phyloP scores from a whole-genome alignment of 192 early-diverging fungal genomes.

The Podila clonocystis region DNA sequence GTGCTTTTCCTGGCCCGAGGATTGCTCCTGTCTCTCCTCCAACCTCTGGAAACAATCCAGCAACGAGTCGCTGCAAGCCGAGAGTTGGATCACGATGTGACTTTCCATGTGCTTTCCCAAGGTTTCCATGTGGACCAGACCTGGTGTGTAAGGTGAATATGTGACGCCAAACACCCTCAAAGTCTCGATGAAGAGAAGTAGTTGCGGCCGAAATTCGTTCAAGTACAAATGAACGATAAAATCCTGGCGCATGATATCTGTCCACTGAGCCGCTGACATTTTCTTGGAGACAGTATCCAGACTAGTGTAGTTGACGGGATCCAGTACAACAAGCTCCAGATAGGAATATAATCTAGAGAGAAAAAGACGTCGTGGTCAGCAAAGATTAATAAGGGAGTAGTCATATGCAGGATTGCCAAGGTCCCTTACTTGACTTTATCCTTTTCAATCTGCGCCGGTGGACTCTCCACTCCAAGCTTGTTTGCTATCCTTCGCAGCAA shows the following conservation, averaged over 20 bases:
- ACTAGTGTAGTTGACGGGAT: conserved; percentile 15
- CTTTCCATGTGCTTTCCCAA: background rate
- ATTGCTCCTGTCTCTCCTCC: background rate
- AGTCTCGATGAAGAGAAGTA: conserved; percentile 19
- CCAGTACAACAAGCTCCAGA: conserved; percentile 10
- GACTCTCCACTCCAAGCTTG: conserved; percentile 7
- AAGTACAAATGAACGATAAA: conserved; percentile 14
- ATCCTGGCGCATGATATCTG: conserved; percentile 8
- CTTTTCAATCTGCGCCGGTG: conserved; percentile 8
- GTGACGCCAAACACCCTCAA: background rate
- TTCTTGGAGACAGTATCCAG: conserved; percentile 9
- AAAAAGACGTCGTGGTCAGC: background rate
- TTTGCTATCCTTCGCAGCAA: conserved; percentile 9
- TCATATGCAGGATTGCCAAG: background rate
- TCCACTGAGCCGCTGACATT: conserved; percentile 20
- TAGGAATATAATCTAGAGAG: conserved; percentile 16
- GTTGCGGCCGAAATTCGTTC: conserved; percentile 5
- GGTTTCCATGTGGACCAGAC: background rate
- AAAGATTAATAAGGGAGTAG: background rate
- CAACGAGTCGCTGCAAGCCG: background rate
- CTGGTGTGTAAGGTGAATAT: background rate
- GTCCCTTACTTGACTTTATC: conserved; percentile 13
- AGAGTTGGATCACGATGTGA: background rate
- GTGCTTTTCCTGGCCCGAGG: background rate
- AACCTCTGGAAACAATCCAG: background rate